Evolutionary conservation across 2,329 filamentous ascomycete genomes (phyloP), one percentile per base, ranked within the genome.

Genomic region (Alternaria arborescens): DNA sequence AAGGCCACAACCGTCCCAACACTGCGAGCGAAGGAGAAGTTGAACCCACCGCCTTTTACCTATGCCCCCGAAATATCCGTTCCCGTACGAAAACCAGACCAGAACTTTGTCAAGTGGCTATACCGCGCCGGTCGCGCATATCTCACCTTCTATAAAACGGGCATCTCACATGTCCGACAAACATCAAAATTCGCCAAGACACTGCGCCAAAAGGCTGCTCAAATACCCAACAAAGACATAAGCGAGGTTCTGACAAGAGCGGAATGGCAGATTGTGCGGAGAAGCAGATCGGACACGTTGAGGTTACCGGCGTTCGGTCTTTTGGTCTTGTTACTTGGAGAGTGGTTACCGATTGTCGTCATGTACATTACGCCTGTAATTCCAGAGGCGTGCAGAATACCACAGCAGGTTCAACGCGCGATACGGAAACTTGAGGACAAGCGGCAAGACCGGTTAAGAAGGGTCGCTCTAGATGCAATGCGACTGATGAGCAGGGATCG

Each of bases 131-230:
- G 92, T 64, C 90, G 91, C 76, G 88, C 91, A 52, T 97, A 97
- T 79, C 70, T 91, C 10, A 79, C 79, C 36, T 98, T 98, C 85
- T 98, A 97, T 87, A 97, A 95, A 80, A 85, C 87, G 1, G 94
- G 94, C 18, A 80, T 97, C 32, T 88, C 89, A 73, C 88, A 90
- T 70, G 88, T 97, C 52, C 88, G 88, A 76, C 80, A 82, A 60
- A 97, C 97, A 66, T 82, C 84, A 66, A 79, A 82, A 58, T 72
- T 81, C 10, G 77, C 82, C 0, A 79, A 76, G 7, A 56, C 72
- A 5, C 65, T 85, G 68, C 84, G 86, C 48, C 74, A 81, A 22
- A 83, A 66, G 22, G 53, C 61, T 41, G 60, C 46, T 28, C 63
- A 59, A 46, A 51, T 22, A 10, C 51, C 38, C 14, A 51, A 22